Evolutionary conservation across 768 basidiomycete species (phyloP), one percentile per base, ranked within the genome.

Genomic region (Trametes cubensis): DNA sequence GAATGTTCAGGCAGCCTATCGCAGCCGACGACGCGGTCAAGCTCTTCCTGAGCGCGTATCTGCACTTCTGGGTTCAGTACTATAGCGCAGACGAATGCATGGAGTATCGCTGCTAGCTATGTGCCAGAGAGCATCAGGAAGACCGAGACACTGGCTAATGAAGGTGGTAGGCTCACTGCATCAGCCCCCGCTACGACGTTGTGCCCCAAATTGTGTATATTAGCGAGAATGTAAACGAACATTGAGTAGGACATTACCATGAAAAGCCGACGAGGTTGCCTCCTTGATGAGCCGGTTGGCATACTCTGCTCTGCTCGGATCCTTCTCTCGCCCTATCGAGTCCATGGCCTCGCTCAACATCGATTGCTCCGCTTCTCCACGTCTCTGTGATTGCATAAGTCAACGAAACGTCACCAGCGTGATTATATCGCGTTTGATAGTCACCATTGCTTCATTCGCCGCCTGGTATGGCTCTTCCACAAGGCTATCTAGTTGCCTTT

Each of bases 401-500:
- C 34, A 34, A 28, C 28, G 4, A 28, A 28, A 7, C 28, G 11
- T n/a, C n/a, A n/a, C n/a, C n/a, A n/a, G n/a, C n/a, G n/a, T n/a
- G n/a, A n/a, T n/a, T n/a, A n/a, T n/a, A n/a, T n/a, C n/a, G n/a
- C n/a, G n/a, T n/a, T n/a, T n/a, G n/a, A n/a, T n/a, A n/a, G n/a
- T 15, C 34, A 88, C 87, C 72, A 86, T 78, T 57, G 78, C 80
- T 11, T 75, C 74, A 72, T 82, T 81, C 47, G 84, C 79, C 54
- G 75, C 85, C 44, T 80, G 78, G 55, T 80, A 89, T 4, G 88
- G 88, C 52, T 74, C 74, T 21, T 89, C 81, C 18, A 84, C 81
- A 51, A 84, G 85, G 61, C 84, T 83, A 49, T 83, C 79, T 70
- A 87, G 80, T 72, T 78, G 79, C 28, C 74, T 78, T 70, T 82